Evolutionary conservation across 192 early-diverging fungal species (phyloP).

Genomic region (Helicostylum pulchrum): DNA sequence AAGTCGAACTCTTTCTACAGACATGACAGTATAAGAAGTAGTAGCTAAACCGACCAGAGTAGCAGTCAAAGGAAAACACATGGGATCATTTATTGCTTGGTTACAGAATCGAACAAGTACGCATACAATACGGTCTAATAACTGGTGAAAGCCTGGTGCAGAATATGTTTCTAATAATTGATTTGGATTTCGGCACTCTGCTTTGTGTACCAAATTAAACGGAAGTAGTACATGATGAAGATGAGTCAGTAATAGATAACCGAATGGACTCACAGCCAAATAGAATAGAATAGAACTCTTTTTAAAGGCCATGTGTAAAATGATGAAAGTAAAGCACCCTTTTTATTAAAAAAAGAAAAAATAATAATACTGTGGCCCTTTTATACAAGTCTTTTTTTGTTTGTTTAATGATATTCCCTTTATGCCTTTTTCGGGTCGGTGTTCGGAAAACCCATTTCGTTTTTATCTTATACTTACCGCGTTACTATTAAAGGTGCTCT

Average conservation of each 20-base stretch:
- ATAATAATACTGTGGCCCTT: no score
- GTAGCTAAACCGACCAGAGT: background rate
- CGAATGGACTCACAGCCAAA: no score
- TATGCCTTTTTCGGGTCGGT: no score
- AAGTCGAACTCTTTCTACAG: background rate
- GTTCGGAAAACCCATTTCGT: no score
- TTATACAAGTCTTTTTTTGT: no score
- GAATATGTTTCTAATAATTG: background rate
- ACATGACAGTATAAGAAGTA: conserved; percentile 7
- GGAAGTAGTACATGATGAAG: background rate
- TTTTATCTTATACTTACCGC: no score
- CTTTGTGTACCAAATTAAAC: background rate
- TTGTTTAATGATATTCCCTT: no score
- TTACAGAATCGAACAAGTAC: conserved; percentile 7
- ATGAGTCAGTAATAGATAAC: background rate
- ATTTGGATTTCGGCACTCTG: background rate
- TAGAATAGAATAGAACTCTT: no score
- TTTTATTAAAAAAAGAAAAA: no score
- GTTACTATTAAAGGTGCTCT: no score
- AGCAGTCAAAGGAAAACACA: background rate
- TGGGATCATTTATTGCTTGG: background rate
- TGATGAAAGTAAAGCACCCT: no score
- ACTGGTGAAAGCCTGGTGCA: background rate
- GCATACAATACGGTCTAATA: background rate
- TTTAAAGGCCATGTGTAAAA: no score